Base-by-base conservation (phyloP, 805 yeast genomes). In the Candida vartiovaarae region DNA sequence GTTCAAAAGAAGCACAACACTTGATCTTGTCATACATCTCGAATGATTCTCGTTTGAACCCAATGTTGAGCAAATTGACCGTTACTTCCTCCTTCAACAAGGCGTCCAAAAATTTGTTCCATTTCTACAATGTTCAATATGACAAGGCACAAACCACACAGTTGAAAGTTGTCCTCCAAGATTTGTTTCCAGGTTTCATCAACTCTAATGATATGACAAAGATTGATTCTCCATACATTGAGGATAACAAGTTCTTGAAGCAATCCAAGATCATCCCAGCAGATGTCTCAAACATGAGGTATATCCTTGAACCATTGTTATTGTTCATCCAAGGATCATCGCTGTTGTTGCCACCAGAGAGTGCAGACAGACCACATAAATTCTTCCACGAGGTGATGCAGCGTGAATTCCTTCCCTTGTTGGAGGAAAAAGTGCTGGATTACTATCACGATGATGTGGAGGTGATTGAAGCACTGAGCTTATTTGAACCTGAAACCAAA, bases 261-360 rank as follows among this genome's bases (percentile, higher is more conserved):
- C 81, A 82, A 42, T 80, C 82, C 47, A 72, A 80, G 4, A 62
- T 87, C 33, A 84, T 85, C 3, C 78, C 80, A 1, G 79, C 87
- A 3, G 80, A 79, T 55, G 73, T 88, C 11, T 80, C 84, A 62
- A 87, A 89, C 54, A 86, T 90, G 82, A 74, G 90, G 50, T 73
- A 84, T 5, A 74, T 89, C 11, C 62, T 87, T 39, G 95, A 84
- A 45, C 81, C 85, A 33, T 78, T 87, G 33, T 69, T 87, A 39
- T 64, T 79, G 9, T 87, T 86, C 55, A 68, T 79, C 26, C 80
- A 84, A 37, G 80, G 85, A 2, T 66, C 84, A 1, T 65, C 70
- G 8, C 53, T 70, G 3, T 55, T 72, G 4, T 60, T 74, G 8
- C 71, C 72, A 1, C 40, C 54, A 5, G 47, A 53, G 7, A 48